A percentile compares a stretch with the other conserved stretches of the same genome.
These are phyloP conservation scores for Lineolata rhizophorae DNA, from an alignment of 495 filamentous ascomycete genomes.

Conservation along the genomic window DNA sequence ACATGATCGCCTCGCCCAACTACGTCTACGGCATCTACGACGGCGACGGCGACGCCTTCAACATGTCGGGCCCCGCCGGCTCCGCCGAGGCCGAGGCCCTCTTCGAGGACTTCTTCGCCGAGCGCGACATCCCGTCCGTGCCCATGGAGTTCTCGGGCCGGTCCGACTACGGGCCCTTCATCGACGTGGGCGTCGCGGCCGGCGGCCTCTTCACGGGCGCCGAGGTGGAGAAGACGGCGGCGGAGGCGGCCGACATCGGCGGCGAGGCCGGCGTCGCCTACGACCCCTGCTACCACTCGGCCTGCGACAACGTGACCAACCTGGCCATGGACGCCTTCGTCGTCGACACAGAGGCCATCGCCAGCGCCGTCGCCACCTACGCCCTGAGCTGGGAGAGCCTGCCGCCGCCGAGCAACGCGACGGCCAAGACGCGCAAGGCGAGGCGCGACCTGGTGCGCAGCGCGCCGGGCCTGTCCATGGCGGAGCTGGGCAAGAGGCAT, in stretches of 20 bases:
- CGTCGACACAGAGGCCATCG: slow-evolving; percentile 37
- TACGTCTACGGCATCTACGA: slow-evolving; percentile 48
- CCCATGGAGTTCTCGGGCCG: slow-evolving; percentile 38
- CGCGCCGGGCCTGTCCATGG: no score
- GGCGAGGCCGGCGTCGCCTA: slow-evolving; percentile 34
- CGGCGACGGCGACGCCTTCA: slow-evolving; percentile 41
- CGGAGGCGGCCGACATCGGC: slow-evolving; percentile 33
- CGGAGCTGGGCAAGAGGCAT: no score
- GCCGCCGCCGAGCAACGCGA: no score
- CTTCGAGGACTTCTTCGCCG: slow-evolving; percentile 36
- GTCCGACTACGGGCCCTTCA: slow-evolving; percentile 48
- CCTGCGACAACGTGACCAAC: slow-evolving; percentile 35
- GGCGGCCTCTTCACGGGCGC: slow-evolving; percentile 53
- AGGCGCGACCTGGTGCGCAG: no score
- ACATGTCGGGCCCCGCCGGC: slow-evolving; percentile 36
- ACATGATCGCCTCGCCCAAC: slow-evolving; percentile 62
- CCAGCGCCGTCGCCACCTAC: slow-evolving; percentile 41
- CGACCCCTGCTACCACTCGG: slow-evolving; percentile 41
- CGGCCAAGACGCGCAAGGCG: no score
- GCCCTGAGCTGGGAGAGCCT: slow-evolving; percentile 30
- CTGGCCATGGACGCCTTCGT: slow-evolving; percentile 35
- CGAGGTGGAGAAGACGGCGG: slow-evolving; percentile 39
- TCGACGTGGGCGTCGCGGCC: slow-evolving; percentile 35
- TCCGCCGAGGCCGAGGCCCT: slow-evolving; percentile 38
- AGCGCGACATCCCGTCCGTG: slow-evolving; percentile 20